phyloP scores from a whole-genome alignment of 1,139 yeast genomes.

The Saccharomyces hybrid region DNA sequence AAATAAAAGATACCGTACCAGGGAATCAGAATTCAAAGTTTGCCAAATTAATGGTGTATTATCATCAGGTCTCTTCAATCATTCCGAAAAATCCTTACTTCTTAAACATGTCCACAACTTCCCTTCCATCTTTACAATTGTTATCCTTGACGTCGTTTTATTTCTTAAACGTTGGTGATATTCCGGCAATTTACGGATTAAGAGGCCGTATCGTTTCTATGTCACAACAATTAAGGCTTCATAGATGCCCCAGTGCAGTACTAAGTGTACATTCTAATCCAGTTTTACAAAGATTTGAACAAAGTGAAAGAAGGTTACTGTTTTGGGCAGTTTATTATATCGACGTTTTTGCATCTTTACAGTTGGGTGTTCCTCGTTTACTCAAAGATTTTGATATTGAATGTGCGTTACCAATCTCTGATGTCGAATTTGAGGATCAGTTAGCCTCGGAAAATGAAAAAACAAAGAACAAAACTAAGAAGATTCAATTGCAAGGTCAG shows the following conservation, averaged over 20 bases:
- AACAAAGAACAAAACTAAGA: not conserved
- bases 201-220: conserved; percentile 71
- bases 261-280: conserved; percentile 45
- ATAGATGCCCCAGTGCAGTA: conserved; percentile 83
- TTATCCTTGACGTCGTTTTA: conserved; percentile 62
- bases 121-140: conserved; percentile 64
- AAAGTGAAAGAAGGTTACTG: conserved; percentile 70
- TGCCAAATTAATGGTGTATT: conserved; percentile 35
- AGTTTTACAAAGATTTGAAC: conserved; percentile 54
- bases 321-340: conserved; percentile 80
- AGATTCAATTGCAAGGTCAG: conserved; percentile 49
- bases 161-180: conserved; percentile 66
- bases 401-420: conserved; percentile 73
- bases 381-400: conserved; percentile 75
- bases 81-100: conserved; percentile 36
- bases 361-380: conserved; percentile 74
- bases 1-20: conserved; percentile 10
- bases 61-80: conserved; percentile 46
- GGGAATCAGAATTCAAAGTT: not conserved
- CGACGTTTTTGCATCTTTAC: conserved; percentile 68
- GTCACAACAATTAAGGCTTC: conserved; percentile 81
- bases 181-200: conserved; percentile 63
- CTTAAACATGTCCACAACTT: conserved; percentile 46
- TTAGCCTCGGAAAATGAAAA: conserved; percentile 5
- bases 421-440: conserved; percentile 46